These are phyloP conservation scores for Exophiala sp. DNA, from an alignment of 2,329 filamentous ascomycete species.

Conservation along the genomic window DNA sequence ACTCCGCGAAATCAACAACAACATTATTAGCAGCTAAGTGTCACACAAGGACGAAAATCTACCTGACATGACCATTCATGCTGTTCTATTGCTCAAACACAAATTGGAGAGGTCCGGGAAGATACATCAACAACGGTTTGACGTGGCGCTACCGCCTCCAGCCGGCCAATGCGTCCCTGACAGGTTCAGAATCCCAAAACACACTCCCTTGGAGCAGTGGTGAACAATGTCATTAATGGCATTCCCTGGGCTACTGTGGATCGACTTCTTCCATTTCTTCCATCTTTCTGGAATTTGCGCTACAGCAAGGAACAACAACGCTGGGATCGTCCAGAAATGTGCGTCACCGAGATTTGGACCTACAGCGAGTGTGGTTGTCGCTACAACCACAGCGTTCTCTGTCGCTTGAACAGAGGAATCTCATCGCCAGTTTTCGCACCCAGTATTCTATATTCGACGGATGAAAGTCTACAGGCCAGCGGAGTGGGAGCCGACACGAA, in stretches of 20 bases:
- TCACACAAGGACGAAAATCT: conserved; percentile 10
- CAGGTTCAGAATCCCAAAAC: conserved; percentile 7
- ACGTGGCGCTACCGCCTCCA: conserved; percentile 9
- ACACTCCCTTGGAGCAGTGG: not conserved
- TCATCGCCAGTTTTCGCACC: conserved; percentile 9
- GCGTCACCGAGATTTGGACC: conserved; percentile 27
- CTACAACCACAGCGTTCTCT: conserved; percentile 19
- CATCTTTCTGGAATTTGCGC: not conserved
- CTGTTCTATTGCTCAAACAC: not conserved
- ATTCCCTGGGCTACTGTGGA: conserved; percentile 2
- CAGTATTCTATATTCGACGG: conserved; percentile 6
- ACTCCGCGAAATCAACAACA: not conserved
- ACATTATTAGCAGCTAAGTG: not conserved
- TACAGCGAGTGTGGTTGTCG: conserved; percentile 28
- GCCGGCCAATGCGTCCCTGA: conserved; percentile 13
- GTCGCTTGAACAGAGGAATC: conserved; percentile 7
- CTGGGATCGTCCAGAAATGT: conserved; percentile 11
- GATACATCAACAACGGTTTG: conserved; percentile 4
- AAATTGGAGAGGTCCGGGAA: conserved; percentile 10
- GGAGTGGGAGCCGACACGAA: not conserved
- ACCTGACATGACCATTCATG: not conserved
- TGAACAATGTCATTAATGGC: conserved; percentile 12
- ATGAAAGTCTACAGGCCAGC: conserved; percentile 10
- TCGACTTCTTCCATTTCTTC: not conserved
- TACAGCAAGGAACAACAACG: not conserved